Evolutionary conservation across 441 rosid genomes (phyloP), one percentile per base, ranked within the genome.

Genomic region (Omphalea diandra): DNA sequence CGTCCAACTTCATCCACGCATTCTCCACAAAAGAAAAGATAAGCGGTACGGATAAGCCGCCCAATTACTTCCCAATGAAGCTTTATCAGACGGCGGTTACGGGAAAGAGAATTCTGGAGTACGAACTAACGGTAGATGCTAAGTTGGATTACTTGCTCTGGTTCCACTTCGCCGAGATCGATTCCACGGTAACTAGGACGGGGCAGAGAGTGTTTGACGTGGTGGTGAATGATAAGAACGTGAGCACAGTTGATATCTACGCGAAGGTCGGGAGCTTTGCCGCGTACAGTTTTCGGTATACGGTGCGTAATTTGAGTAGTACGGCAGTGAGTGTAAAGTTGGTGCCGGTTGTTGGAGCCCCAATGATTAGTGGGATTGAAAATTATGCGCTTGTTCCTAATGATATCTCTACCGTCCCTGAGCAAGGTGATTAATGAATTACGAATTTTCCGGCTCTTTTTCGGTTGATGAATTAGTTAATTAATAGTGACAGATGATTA

Each of bases 151-250:
- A 96, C 81, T 70, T 93, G 86, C 24, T 96, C n/a, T 91, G 94
- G 97, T 87, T 96, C 44, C 99, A 96, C 74, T 96, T 96, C 24
- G 93, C 94, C 4, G 99, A 96, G 90, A 87, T 96, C 73, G 98
- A 90, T 68, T 73, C 89, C 2, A 80, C 76, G 1, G 88, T 91
- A 72, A 87, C 70, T 7, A 84, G 81, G 71, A 82, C 76, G 41
- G 90, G 91, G 62, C 80, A 79, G 74, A 90, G 99, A 60, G 96
- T 90, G 69, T 88, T 96, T 65, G 93, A 93, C 69, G 76, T 93
- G 14, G 61, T 82, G 63, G 94, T 96, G 77, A 96, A 90, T 62
- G 90, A 73, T 9, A 56, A 83, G 43, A 91, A 82, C 52, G 97
- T 84, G 66, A 91, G 87, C n/a, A 82, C 85, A 71, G 81, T 96